Evolutionary conservation across 805 yeast species (phyloP).

Genomic region (Blastobotrys mokoenaii): DNA sequence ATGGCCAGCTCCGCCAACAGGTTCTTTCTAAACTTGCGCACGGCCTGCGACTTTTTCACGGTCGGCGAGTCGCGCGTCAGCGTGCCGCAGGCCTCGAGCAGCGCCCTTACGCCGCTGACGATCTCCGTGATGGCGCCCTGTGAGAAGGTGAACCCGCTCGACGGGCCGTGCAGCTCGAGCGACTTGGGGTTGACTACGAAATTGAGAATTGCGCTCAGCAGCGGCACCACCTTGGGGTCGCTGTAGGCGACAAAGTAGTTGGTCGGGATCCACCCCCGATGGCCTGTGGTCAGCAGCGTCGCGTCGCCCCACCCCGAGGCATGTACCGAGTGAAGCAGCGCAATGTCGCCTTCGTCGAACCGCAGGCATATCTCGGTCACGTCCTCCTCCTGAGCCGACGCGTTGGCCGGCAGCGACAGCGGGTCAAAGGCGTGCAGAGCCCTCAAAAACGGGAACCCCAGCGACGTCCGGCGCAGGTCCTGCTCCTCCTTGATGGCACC

Average conservation of each 20-base stretch:
- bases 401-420: conserved; percentile 16
- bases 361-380: conserved; percentile 27
- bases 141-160: conserved; percentile 25
- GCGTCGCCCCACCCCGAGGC: conserved; percentile 39
- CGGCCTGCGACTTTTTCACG: conserved; percentile 23
- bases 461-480: conserved; percentile 1
- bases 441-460: conserved; percentile 27
- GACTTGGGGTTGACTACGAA: conserved; percentile 29
- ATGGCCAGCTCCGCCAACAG: conserved; percentile 33
- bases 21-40: conserved; percentile 28
- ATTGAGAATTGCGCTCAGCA: conserved; percentile 29
- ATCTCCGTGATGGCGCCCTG: conserved; percentile 31
- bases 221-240: conserved; percentile 29
- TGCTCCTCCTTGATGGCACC: background rate
- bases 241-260: conserved; percentile 32
- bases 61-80: conserved; percentile 28
- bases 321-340: conserved; percentile 31
- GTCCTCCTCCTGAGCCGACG: conserved; percentile 22
- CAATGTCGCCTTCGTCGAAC: conserved; percentile 30
- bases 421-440: conserved; percentile 30
- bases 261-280: conserved; percentile 37
- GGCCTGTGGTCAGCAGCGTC: conserved; percentile 28
- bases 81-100: conserved; percentile 28
- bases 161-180: conserved; percentile 13
- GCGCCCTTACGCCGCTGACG: conserved; percentile 31